Evolutionary conservation across 176 grass and related monocot species (phyloP).

Genomic region (Leersia perrieri): DNA sequence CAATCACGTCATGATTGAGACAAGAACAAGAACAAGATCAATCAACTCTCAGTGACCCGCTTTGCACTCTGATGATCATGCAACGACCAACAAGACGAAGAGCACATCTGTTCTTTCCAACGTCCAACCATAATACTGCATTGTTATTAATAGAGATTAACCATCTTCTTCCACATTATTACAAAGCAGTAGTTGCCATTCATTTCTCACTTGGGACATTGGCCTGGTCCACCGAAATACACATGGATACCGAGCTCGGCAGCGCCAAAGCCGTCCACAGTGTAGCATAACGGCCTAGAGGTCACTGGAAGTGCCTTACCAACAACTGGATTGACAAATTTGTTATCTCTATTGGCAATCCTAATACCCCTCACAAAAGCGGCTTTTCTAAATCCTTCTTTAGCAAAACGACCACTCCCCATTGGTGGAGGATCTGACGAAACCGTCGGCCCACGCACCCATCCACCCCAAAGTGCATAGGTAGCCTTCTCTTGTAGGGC

Average conservation of each 20-base stretch:
- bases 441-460: background rate
- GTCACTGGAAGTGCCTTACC: background rate
- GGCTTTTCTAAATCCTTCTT: conserved; percentile 6
- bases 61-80: background rate
- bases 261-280: background rate
- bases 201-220: background rate
- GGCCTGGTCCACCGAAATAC: conserved; percentile 26
- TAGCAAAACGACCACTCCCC: conserved; percentile 40
- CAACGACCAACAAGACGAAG: background rate
- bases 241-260: background rate
- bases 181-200: background rate
- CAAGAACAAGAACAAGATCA: no score
- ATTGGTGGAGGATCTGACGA: background rate
- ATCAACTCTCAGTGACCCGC: no score
- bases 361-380: background rate
- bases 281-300: background rate
- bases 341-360: background rate
- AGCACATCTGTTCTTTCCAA: background rate
- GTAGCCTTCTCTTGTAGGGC: background rate
- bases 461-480: background rate
- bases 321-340: background rate
- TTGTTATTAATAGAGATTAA: background rate
- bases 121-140: background rate
- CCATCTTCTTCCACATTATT: background rate
- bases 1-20: no score